Evolutionary conservation across 768 basidiomycete genomes (phyloP).

Genomic region (Leccinum imitatum): DNA sequence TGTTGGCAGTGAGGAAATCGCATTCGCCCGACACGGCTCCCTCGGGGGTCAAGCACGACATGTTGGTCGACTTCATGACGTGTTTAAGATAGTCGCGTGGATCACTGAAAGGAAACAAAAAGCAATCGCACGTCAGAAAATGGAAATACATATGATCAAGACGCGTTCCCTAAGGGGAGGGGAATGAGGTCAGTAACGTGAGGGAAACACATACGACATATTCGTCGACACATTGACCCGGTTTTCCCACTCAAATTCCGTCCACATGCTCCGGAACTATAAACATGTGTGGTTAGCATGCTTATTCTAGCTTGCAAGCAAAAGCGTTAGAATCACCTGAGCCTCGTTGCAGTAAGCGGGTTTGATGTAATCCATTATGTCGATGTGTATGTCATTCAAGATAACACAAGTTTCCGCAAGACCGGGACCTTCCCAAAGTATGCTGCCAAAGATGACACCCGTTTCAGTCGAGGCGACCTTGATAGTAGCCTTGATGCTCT

Average conservation of each 20-base stretch:
- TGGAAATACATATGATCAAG: neutral
- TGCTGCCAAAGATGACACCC: slow-evolving; percentile 97
- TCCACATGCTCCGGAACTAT: slow-evolving; percentile 98
- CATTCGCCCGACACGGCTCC: slow-evolving; percentile 90
- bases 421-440: slow-evolving; percentile 91
- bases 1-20: slow-evolving; percentile 94
- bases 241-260: slow-evolving; percentile 99
- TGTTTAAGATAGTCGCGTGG: slow-evolving; percentile 89
- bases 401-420: slow-evolving; percentile 91
- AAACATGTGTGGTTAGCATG: slow-evolving; percentile 4
- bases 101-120: slow-evolving; percentile 46
- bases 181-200: neutral
- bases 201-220: slow-evolving; percentile 60
- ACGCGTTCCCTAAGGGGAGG: neutral
- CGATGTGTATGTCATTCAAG: slow-evolving; percentile 94
- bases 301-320: neutral
- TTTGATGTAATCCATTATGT: slow-evolving; percentile 62
- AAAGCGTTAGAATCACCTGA: slow-evolving; percentile 51
- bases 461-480: slow-evolving; percentile 98
- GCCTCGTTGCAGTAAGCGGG: slow-evolving; percentile 92
- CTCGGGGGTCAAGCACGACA: slow-evolving; percentile 93
- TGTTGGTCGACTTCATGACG: slow-evolving; percentile 96
- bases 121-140: neutral
- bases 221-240: slow-evolving; percentile 89
- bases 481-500: slow-evolving; percentile 97